Conservation (phyloP, 176 grass and related monocot species). For the Poa pratensis region DNA sequence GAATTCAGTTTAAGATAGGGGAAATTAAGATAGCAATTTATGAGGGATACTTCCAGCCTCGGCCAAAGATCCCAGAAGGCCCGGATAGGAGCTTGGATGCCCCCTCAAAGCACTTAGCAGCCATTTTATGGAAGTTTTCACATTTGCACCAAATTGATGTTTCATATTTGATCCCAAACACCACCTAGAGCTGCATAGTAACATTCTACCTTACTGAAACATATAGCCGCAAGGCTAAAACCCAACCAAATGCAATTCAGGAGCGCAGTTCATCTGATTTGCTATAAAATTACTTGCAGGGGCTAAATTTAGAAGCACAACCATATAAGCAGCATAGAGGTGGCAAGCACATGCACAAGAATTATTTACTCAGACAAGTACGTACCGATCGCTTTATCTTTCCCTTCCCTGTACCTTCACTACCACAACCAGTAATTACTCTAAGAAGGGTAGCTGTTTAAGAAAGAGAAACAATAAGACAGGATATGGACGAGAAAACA, state of each 20-base stretch:
- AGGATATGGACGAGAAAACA: constrained; percentile 14
- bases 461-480: neutral
- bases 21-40: no score
- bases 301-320: neutral
- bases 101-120: constrained; percentile 7
- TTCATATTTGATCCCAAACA: neutral
- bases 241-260: neutral
- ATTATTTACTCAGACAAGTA: constrained; percentile 6
- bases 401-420: constrained; percentile 79
- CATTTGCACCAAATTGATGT: neutral
- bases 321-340: neutral
- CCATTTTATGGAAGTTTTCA: neutral
- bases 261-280: neutral
- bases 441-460: constrained; percentile 73
- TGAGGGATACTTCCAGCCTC: neutral
- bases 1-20: no score
- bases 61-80: neutral
- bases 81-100: neutral
- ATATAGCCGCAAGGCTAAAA: constrained; percentile 2
- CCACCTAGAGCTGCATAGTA: neutral
- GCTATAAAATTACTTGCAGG: constrained; percentile 9
- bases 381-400: constrained; percentile 79
- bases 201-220: constrained; percentile 18
- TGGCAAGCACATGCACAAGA: constrained; percentile 2
- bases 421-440: constrained; percentile 91